Base-by-base conservation (phyloP, 345 rosid species). In the Dipteronia dyeriana region DNA sequence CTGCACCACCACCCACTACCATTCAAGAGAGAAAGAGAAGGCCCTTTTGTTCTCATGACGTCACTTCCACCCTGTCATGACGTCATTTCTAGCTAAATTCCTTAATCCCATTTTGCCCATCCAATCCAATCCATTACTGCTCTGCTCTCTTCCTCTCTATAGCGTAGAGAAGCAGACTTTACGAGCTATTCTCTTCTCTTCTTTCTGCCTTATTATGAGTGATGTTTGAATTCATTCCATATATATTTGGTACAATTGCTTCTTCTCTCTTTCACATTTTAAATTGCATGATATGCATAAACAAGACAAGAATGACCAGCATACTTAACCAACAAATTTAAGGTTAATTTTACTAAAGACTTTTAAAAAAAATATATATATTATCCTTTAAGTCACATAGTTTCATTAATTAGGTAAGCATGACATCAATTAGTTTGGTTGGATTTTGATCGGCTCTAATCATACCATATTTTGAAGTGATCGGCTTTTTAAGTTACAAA, bases 1-100 rank as follows among this genome's bases (percentile, higher is more conserved):
- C 84, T 74, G 85, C 86, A 70, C 85, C 82, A 59, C 87, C 87
- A 90, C 86, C 87, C 85, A 86, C 54, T 41, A 41, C 9, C 45
- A 41, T 41, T 41, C 49, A 45, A 10, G 49, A 45, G 49, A 45
- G 49, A 41, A 7, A 41, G 68, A 79, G 54, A 53, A 53, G 47
- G 41, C 78, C 57, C 38, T 76, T 56, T 53, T 54, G 34, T 70
- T n/a, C 14, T 22, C 78, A 84, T 91, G 89, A 91, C 92, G 82
- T 88, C 95, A 88, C 19, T 70, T 84, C 81, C 83, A 89, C 90
- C 80, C 84, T 85, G 77, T 88, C 84, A 85, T 91, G 93, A 89
- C 93, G 90, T 82, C 5, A 20, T 74, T 82, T 22, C 61, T 67
- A 3, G 10, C 45, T 41, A 5, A 34, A 41, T 9, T 10, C 12